Evolutionary conservation across 495 filamentous ascomycete species (phyloP), one percentile per base, ranked within the genome.

Genomic region (Xylaria acuta): DNA sequence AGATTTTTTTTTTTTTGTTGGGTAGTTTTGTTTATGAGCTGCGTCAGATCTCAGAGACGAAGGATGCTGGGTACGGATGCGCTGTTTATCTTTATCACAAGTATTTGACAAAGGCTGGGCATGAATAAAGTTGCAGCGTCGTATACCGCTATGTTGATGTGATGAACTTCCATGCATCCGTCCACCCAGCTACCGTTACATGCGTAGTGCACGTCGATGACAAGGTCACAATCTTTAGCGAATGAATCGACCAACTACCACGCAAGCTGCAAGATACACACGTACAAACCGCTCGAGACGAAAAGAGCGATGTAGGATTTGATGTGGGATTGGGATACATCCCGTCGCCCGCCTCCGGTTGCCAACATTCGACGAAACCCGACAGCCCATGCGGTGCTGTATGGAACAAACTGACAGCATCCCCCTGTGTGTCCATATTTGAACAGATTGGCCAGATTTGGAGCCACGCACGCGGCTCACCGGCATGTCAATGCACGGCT

Each of bases 221-320:
- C 59, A 71, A 56, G 58, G 59, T 71, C 25, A 47, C 56, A 53
- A 40, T 71, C 69, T 41, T 45, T 20, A 64, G 36, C 69, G 27
- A 43, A 43, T 58, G 36, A 58, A 30, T 30, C 54, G 34, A 58
- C 47, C 22, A 60, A n/a, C 38, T 49, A 56, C 59, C 36, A 45
- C 54, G 16, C 51, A 38, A 20, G 38, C 32, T 49, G 54, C 54
- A 62, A 69, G 67, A 45, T 56, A 69, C 36, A 45, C n/a, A 47
- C 47, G 53, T 22, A 27, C 54, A 49, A 62, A 49, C 54, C 18
- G 5, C n/a, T 60, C 27, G 41, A 45, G 53, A 58, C 51, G 36
- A 25, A 69, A 30, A 67, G 27, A 43, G 34, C 34, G 3, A 67
- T 41, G 53, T 38, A 27, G 38, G 25, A 69, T 56, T 56, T 41